Evolutionary conservation across 805 yeast species (phyloP), one percentile per base, ranked within the genome.

Genomic region (Teunomyces panamensis): DNA sequence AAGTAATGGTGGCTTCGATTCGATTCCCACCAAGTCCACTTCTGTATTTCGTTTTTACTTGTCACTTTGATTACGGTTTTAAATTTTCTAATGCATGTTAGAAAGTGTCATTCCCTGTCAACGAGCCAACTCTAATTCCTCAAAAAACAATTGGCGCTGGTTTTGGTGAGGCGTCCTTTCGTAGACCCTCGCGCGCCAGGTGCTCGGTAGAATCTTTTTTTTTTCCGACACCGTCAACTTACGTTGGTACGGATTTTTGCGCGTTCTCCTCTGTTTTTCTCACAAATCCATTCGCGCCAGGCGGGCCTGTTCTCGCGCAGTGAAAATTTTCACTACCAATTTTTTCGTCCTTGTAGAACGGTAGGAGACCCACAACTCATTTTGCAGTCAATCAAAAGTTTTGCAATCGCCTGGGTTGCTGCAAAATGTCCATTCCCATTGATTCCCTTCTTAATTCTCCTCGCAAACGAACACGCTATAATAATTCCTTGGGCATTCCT

Each of bases 341-440:
- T 20, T 9, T 17, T 37, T 14, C n/a, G 41, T 37, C 41, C 41
- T 37, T 37, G 29, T 37, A 37, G 41, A 20, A 20, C 41, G 41
- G 41, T 37, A 37, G 41, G 41, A 37, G 41, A 37, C 41, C 41
- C 11, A 24, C 39, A 35, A 11, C 16, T 11, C 41, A 37, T 37
- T 37, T 37, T 37, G 41, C 41, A 37, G 28, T 24, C 29, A 37
- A 14, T 11, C 13, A 4, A 32, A 32, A 9, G 5, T 29, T 32
- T 32, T 32, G 34, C 34, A 32, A 9, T 32, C 39, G 39, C 39
- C 24, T 17, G 16, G 16, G 17, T 37, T 9, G 17, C 28, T 37
- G 41, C 41, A 37, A 37, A 37, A 37, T 37, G 41, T 24, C 41
- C 27, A 24, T 3, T 14, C 41, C 14, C 16, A 24, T 24, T 1